Percentiles rank a stretch among this genome's conserved stretches.
phyloP scores from a whole-genome alignment of 441 rosid genomes.

The Erysimum cheiri region DNA sequence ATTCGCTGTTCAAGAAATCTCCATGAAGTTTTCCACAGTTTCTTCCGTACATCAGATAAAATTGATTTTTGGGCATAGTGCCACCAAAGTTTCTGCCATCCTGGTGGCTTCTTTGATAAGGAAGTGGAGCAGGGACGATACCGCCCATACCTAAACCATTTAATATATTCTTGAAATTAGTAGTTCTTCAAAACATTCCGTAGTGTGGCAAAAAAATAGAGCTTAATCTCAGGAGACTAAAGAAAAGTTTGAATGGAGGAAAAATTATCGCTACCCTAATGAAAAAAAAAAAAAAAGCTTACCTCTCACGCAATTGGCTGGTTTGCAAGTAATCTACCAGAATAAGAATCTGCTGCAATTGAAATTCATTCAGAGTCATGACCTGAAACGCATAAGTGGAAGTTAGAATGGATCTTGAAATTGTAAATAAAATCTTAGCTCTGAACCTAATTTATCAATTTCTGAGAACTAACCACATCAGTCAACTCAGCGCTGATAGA shows the following conservation, averaged over 20 bases:
- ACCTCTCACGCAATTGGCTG: slow-evolving; percentile 83
- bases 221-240: slow-evolving; percentile 13
- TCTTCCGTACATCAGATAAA: slow-evolving; percentile 74
- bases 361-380: slow-evolving; percentile 72
- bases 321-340: slow-evolving; percentile 75
- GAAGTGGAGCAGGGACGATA: slow-evolving; percentile 79
- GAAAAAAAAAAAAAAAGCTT: slow-evolving; percentile 42
- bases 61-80: slow-evolving; percentile 85
- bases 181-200: background rate
- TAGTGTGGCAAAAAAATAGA: background rate
- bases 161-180: slow-evolving; percentile 4
- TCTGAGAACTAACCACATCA: slow-evolving; percentile 64
- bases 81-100: slow-evolving; percentile 95
- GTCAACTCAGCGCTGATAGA: slow-evolving; percentile 72
- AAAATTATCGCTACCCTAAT: slow-evolving; percentile 15
- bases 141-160: slow-evolving; percentile 78
- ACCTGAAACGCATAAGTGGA: slow-evolving; percentile 51
- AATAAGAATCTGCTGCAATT: slow-evolving; percentile 74
- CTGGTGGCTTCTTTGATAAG: slow-evolving; percentile 63
- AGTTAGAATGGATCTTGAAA: slow-evolving; percentile 26
- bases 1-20: slow-evolving; percentile 80
- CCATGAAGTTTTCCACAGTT: slow-evolving; percentile 89
- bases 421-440: slow-evolving; percentile 23
- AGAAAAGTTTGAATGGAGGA: slow-evolving; percentile 16
- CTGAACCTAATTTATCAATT: slow-evolving; percentile 19